Evolutionary conservation across 2,329 filamentous ascomycete species (phyloP), one percentile per base, ranked within the genome.

Genomic region (Trichoderma breve): DNA sequence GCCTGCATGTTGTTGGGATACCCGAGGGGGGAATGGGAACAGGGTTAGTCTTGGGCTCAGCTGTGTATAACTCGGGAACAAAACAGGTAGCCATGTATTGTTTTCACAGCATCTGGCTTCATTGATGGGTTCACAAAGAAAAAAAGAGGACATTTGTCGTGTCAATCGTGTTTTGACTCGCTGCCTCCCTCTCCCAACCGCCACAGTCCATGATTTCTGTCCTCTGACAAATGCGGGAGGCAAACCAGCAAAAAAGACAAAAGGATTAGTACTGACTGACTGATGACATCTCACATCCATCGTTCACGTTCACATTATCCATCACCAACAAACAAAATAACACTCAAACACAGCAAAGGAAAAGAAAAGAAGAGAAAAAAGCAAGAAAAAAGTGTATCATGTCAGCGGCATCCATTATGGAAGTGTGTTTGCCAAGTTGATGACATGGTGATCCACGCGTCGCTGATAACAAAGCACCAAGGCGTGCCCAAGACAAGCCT

Each of bases 401-500:
- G 43, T 70, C 39, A 63, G 24, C 43, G 21, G 24, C 58, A 62
- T 39, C 55, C 14, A 1, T 2, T 15, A 8, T 26, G 65, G 7
- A 30, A 43, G 18, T 43, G 64, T 30, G 34, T 43, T 34, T 57
- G 51, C 64, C 51, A 39, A 55, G 62, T 71, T 30, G 62, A 67
- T 57, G 61, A 67, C 64, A 58, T 67, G 34, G 32, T 47, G 55
- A 69, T 61, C 55, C 36, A 69, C 66, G 66, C 66, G 66, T 61
- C 66, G 55, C 36, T 5, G 66, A 69, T 69, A 69, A 69, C 57
- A 70, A 70, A 30, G 51, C 57, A 64, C 61, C 53, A 67, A 66
- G 30, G 47, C 51, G 43, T 67, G 66, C 57, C 14, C 68, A 62
- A 62, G 32, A 57, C 34, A 62, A 26, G 43, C 39, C 32, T 26